These are phyloP conservation scores for Exophiala viscosa DNA, from an alignment of 2,329 filamentous ascomycete genomes.

Conservation along the genomic window DNA sequence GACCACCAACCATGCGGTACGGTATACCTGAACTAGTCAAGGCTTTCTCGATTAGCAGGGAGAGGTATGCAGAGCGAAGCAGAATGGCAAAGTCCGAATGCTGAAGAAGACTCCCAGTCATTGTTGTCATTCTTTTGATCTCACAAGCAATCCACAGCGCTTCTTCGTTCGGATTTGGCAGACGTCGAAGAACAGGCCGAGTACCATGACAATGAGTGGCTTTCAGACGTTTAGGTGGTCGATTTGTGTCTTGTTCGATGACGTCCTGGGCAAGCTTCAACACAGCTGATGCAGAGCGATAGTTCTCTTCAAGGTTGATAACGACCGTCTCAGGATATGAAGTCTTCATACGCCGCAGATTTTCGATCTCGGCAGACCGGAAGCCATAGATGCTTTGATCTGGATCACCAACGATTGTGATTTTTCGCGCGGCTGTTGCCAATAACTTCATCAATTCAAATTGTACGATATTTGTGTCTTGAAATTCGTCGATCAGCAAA, in stretches of 20 bases:
- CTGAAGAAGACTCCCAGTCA: slow-evolving; percentile 70
- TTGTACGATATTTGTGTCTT: slow-evolving; percentile 93
- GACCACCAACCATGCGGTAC: slow-evolving; percentile 89
- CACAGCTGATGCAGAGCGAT: slow-evolving; percentile 84
- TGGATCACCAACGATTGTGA: slow-evolving; percentile 93
- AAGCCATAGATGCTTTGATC: slow-evolving; percentile 98
- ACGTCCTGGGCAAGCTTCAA: slow-evolving; percentile 74
- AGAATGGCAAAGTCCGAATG: slow-evolving; percentile 80
- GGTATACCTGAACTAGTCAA: slow-evolving; percentile 76
- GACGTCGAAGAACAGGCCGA: slow-evolving; percentile 71
- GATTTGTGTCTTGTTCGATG: slow-evolving; percentile 80
- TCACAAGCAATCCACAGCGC: slow-evolving; percentile 87
- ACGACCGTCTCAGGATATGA: slow-evolving; percentile 76
- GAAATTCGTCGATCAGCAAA: slow-evolving; percentile 94
- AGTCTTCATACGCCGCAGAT: slow-evolving; percentile 71
- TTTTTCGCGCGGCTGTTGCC: slow-evolving; percentile 66
- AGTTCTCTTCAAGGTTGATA: slow-evolving; percentile 87
- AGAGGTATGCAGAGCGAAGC: slow-evolving; percentile 77
- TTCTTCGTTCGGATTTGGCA: slow-evolving; percentile 68
- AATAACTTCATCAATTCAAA: slow-evolving; percentile 92
- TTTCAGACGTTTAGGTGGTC: slow-evolving; percentile 75
- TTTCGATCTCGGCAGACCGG: slow-evolving; percentile 86
- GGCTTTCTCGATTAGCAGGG: slow-evolving; percentile 78
- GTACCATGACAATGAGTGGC: slow-evolving; percentile 78
- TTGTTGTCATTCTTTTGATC: slow-evolving; percentile 64